Conservation (phyloP, 371 early-diverging fungal species). For the Mortierella sp. region DNA sequence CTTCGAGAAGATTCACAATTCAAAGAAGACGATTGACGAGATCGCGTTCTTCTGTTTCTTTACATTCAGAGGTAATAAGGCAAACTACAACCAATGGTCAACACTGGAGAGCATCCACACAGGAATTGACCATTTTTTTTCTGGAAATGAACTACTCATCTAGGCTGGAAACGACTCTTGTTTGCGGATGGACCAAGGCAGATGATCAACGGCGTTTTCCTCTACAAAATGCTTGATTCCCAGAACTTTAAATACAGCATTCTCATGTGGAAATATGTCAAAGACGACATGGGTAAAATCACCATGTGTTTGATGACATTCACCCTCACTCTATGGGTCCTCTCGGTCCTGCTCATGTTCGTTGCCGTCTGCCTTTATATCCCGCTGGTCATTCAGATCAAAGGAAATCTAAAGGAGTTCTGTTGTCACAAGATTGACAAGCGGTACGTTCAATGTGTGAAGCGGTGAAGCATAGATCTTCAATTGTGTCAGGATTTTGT, state of each 20-base stretch:
- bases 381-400: slow-evolving; percentile 80
- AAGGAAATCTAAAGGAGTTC: slow-evolving; percentile 92
- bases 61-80: slow-evolving; percentile 66
- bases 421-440: slow-evolving; percentile 93
- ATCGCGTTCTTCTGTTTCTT: slow-evolving; percentile 90
- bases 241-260: not conserved
- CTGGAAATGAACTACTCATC: not conserved
- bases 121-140: not conserved
- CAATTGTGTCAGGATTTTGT: not conserved
- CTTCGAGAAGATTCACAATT: slow-evolving; percentile 75
- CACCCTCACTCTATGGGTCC: slow-evolving; percentile 51
- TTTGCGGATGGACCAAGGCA: slow-evolving; percentile 90
- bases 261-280: slow-evolving; percentile 13
- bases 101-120: slow-evolving; percentile 46
- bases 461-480: not conserved
- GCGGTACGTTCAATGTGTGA: slow-evolving; percentile 55
- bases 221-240: not conserved
- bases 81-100: too few relatives aligned
- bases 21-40: slow-evolving; percentile 71
- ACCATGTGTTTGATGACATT: slow-evolving; percentile 42
- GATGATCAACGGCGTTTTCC: slow-evolving; percentile 65
- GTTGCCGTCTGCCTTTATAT: slow-evolving; percentile 80
- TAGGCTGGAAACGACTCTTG: slow-evolving; percentile 86
- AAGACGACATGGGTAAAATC: not conserved
- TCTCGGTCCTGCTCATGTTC: slow-evolving; percentile 59